Base-by-base conservation (phyloP, 176 grass and related monocot genomes). In the Elaeis guineensis region DNA sequence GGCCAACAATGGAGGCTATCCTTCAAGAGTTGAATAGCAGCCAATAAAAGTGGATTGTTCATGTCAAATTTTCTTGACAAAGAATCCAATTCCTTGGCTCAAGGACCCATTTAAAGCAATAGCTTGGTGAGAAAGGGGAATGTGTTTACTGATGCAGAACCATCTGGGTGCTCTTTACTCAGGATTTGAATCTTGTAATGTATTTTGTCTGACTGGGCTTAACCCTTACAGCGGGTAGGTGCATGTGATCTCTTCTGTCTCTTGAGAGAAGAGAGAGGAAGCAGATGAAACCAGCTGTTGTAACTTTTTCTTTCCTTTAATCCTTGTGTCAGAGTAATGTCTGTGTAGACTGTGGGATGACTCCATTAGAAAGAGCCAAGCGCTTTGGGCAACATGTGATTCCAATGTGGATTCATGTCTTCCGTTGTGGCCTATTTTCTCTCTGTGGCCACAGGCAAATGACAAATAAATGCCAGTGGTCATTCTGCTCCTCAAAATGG, bases 1-100 rank as follows among this genome's bases (percentile, higher is more conserved):
- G 93, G 26, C 87, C 87, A 25, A 80, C 70, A 23, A 83, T 97
- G 77, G 81, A 70, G 62, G 66, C 69, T 35, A 6, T 91, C 66
- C 54, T 91, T 29, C 73, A 76, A 49, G 84, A 97, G 30, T 51
- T 96, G 68, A 64, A 9, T 50, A 69, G 54, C 65, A 52, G 63
- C 19, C 77, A 52, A 70, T 62, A 2, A 1, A 49, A 18, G 29
- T 23, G n/a, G 57, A 19, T 61, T 79, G 65, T 66, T 25, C 52
- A 26, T 54, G 50, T 50, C 29, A 35, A 16, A 61, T 48, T 22
- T 58, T 61, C 60, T 52, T 58, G 52, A 58, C 70, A 51, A 22
- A 17, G 66, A 4, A 2, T 20, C 58, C 54, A 35, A n/a, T 11
- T 53, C 17, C 16, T 24, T 4, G 19, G 21, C 9, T 52, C 50